Evolutionary conservation across 192 early-diverging fungal genomes (phyloP).

Genomic region (Phycomyces nitens): DNA sequence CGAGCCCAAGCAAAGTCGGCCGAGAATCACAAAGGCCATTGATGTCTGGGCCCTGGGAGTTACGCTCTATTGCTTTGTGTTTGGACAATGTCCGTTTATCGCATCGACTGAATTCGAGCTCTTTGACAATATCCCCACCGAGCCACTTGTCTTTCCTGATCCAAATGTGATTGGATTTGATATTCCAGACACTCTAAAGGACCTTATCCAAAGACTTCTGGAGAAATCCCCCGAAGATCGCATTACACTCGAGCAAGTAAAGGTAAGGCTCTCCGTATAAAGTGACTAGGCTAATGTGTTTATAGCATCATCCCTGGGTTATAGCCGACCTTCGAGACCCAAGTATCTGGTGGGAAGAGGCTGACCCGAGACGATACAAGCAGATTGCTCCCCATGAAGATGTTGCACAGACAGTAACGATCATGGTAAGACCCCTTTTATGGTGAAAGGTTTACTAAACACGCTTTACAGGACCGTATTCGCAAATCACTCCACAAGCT

Average conservation of each 20-base stretch:
- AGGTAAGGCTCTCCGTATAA: slow-evolving; percentile 46
- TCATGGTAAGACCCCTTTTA: slow-evolving; percentile 47
- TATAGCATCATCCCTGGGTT: slow-evolving; percentile 79
- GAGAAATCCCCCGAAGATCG: slow-evolving; percentile 89
- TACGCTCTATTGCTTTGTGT: slow-evolving; percentile 92
- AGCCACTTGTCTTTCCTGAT: slow-evolving; percentile 56
- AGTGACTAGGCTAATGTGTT: neutral
- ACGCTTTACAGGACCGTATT: slow-evolving; percentile 17
- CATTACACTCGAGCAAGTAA: slow-evolving; percentile 86
- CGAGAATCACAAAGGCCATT: slow-evolving; percentile 80
- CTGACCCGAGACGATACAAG: slow-evolving; percentile 68
- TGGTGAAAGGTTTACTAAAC: neutral
- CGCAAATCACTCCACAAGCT: slow-evolving; percentile 23
- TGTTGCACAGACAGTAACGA: slow-evolving; percentile 55
- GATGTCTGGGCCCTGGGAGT: slow-evolving; percentile 99
- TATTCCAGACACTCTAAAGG: slow-evolving; percentile 59
- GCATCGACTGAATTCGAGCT: slow-evolving; percentile 96
- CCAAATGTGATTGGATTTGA: slow-evolving; percentile 18
- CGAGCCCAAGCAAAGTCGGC: slow-evolving; percentile 18
- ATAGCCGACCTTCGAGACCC: slow-evolving; percentile 62
- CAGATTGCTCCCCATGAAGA: slow-evolving; percentile 71
- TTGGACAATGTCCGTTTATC: slow-evolving; percentile 89
- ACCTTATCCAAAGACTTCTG: slow-evolving; percentile 72
- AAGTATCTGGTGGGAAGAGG: slow-evolving; percentile 71
- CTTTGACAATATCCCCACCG: slow-evolving; percentile 84